phyloP scores from a whole-genome alignment of 768 basidiomycete species.

The Cystofilobasidium capitatum region DNA sequence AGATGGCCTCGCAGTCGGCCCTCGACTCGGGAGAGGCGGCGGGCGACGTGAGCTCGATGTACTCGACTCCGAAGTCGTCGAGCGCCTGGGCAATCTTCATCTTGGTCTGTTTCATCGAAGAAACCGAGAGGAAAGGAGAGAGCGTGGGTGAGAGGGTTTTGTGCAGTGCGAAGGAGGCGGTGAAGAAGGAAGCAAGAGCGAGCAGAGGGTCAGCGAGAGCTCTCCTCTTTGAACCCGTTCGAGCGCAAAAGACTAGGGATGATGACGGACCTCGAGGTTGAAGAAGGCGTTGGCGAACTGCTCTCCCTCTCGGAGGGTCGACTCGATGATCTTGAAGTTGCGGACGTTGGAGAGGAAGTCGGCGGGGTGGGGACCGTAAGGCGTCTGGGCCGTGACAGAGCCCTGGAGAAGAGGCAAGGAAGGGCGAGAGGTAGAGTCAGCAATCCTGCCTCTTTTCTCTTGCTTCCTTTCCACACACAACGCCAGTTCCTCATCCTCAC shows the following conservation, averaged over 20 bases:
- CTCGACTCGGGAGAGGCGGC: constrained; percentile 94
- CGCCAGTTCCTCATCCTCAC: background rate
- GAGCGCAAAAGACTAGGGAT: too few species aligned
- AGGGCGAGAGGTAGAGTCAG: too few species aligned
- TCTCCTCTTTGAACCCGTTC: too few species aligned
- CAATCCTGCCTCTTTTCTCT: background rate
- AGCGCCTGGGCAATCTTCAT: constrained; percentile 98
- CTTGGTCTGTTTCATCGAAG: constrained; percentile 55
- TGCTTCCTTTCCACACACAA: background rate
- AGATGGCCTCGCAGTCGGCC: constrained; percentile 91
- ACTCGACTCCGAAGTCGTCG: constrained; percentile 98
- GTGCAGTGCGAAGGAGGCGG: background rate
- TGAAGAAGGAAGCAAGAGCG: background rate
- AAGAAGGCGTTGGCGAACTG: constrained; percentile 99
- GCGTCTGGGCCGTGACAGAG: constrained; percentile 13
- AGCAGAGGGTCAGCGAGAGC: background rate
- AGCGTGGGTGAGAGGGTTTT: background rate
- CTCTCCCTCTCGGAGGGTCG: constrained; percentile 93
- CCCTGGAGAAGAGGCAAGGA: background rate
- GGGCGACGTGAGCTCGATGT: constrained; percentile 97
- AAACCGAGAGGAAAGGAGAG: background rate
- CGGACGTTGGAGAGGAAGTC: constrained; percentile 26
- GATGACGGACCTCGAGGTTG: constrained; percentile 56
- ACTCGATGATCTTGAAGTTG: constrained; percentile 68
- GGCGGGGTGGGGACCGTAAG: constrained; percentile 22